phyloP scores from a whole-genome alignment of 1,139 yeast genomes.

The Magnusiomyces suaveolens region DNA sequence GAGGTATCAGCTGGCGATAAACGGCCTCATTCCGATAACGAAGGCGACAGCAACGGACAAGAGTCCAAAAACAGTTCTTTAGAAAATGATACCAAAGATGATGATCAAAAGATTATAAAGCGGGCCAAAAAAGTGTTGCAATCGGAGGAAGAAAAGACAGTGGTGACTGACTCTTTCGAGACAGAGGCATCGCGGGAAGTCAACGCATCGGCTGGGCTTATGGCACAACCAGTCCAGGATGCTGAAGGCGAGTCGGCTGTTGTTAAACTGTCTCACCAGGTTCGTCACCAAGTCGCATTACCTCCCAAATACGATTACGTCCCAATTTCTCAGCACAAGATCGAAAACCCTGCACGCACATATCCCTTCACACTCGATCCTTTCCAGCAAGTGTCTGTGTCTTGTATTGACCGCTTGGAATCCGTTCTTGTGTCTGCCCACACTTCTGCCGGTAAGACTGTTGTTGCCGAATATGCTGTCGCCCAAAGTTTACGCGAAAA shows the following conservation, averaged over 20 bases:
- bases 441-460: slow-evolving; percentile 89
- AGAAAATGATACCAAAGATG: not conserved
- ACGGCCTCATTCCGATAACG: not conserved
- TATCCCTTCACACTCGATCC: slow-evolving; percentile 93
- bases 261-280: slow-evolving; percentile 78
- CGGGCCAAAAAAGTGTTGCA: not conserved
- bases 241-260: slow-evolving; percentile 35
- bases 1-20: slow-evolving; percentile 6
- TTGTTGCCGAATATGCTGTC: slow-evolving; percentile 88
- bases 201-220: slow-evolving; percentile 63
- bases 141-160: slow-evolving; percentile 36
- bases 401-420: slow-evolving; percentile 87
- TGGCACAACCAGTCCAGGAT: slow-evolving; percentile 34
- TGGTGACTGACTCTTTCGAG: slow-evolving; percentile 82
- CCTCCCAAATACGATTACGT: slow-evolving; percentile 83
- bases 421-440: slow-evolving; percentile 98
- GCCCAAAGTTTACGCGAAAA: slow-evolving; percentile 85
- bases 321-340: slow-evolving; percentile 80
- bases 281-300: slow-evolving; percentile 93
- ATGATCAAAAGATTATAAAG: slow-evolving; percentile 7
- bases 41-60: not conserved
- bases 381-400: slow-evolving; percentile 90
- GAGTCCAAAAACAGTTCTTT: not conserved
- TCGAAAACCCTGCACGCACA: slow-evolving; percentile 51
- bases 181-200: slow-evolving; percentile 88